Percentiles rank a stretch among this genome's conserved stretches.
phyloP scores from a whole-genome alignment of 352 stramenopile genomes.

The Ophiocytium majus region DNA sequence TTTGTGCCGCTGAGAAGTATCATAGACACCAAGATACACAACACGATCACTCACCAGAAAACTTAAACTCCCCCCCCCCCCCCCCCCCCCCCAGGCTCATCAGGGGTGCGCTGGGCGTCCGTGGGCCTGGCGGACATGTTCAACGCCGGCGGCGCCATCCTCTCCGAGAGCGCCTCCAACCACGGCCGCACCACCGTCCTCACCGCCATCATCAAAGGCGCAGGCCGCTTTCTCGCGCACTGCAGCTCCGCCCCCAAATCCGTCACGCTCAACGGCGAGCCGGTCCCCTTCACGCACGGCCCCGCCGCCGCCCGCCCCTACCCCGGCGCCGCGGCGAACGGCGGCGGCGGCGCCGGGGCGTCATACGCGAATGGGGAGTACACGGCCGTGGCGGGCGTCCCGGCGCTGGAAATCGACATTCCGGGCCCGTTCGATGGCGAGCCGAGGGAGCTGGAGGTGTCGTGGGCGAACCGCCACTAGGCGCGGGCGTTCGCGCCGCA shows the following conservation, averaged over 20 bases:
- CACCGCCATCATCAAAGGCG: conserved; percentile 30
- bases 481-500: background rate
- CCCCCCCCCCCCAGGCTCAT: background rate
- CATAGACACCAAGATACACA: too few species aligned
- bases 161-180: conserved; percentile 14
- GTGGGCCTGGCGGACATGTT: conserved; percentile 49
- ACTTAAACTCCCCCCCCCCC: too few species aligned
- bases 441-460: conserved; percentile 16
- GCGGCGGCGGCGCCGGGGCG: too few species aligned
- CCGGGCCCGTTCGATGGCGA: conserved; percentile 24
- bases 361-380: background rate
- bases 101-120: conserved; percentile 30
- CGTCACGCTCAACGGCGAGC: conserved; percentile 32
- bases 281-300: conserved; percentile 28
- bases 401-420: conserved; percentile 27
- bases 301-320: background rate
- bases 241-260: conserved; percentile 31
- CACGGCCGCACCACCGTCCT: background rate
- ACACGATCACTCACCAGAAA: too few species aligned
- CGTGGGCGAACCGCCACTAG: conserved; percentile 7
- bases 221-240: conserved; percentile 37
- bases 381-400: conserved; percentile 30
- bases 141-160: conserved; percentile 46
- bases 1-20: too few species aligned
- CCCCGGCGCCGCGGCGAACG: background rate